phyloP scores from a whole-genome alignment of 495 filamentous ascomycete genomes.

The Hyaloscypha bicolor region DNA sequence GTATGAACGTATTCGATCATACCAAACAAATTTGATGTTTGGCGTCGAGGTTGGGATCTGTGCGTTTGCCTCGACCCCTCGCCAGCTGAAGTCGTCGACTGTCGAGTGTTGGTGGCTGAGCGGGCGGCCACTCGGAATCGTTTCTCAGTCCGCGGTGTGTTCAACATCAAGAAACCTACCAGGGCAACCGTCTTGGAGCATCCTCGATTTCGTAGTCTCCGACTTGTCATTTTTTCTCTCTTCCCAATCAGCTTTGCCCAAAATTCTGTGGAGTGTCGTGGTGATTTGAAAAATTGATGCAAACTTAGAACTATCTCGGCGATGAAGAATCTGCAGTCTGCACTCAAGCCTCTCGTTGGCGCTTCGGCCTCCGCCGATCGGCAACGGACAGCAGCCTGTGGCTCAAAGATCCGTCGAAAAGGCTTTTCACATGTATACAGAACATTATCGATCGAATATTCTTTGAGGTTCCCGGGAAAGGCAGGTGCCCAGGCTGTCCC shows the following conservation, averaged over 20 bases:
- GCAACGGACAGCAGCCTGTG: neutral
- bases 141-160: neutral
- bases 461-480: neutral
- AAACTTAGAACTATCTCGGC: neutral
- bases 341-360: neutral
- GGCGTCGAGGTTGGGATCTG: slow-evolving; percentile 4
- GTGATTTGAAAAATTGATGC: slow-evolving; percentile 1
- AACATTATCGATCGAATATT: neutral
- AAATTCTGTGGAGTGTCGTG: neutral
- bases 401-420: neutral
- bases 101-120: neutral
- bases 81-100: neutral
- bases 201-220: neutral
- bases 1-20: neutral
- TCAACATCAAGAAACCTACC: neutral
- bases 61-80: neutral
- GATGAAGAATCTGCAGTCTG: slow-evolving; percentile 1
- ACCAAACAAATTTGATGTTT: neutral
- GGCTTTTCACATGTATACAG: neutral
- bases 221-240: neutral
- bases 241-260: neutral
- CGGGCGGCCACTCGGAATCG: neutral
- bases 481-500: neutral
- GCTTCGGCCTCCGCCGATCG: neutral
- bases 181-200: neutral